A percentile compares a stretch with the other conserved stretches of the same genome.
phyloP scores from a whole-genome alignment of 768 basidiomycete species.

The Clitopilus passeckerianus region DNA sequence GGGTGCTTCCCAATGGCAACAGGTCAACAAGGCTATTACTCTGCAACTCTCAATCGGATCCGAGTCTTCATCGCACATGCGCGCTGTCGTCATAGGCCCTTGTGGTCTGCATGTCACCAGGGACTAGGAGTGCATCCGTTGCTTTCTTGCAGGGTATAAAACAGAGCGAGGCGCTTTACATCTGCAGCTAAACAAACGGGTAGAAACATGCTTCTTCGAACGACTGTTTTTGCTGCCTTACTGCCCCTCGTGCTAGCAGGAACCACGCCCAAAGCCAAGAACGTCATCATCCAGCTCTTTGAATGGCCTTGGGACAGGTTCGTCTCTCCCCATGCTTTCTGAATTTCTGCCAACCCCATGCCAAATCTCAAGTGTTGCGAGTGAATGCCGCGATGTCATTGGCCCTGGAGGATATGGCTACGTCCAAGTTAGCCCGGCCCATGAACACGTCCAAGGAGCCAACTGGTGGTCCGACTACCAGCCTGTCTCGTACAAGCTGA shows the following conservation, averaged over 20 bases:
- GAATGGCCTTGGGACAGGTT: slow-evolving; percentile 48
- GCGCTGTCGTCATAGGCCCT: background rate
- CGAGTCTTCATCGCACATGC: background rate
- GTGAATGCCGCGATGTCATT: slow-evolving; percentile 57
- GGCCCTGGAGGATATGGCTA: slow-evolving; percentile 62
- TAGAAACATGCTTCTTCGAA: background rate
- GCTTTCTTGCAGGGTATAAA: too few relatives aligned
- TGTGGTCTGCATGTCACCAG: background rate
- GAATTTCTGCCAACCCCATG: background rate
- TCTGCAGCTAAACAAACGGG: too few relatives aligned
- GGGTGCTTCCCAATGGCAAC: background rate
- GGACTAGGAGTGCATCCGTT: background rate
- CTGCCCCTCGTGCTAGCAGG: background rate
- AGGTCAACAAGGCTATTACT: background rate
- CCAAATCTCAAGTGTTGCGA: slow-evolving; percentile 34
- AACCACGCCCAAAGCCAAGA: slow-evolving; percentile 17
- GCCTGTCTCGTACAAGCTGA: slow-evolving; percentile 57
- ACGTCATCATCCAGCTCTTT: slow-evolving; percentile 63
- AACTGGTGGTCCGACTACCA: slow-evolving; percentile 75
- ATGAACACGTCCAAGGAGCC: slow-evolving; percentile 48
- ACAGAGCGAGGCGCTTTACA: too few relatives aligned
- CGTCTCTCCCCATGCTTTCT: background rate
- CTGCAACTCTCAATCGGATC: background rate
- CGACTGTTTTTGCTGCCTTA: background rate
- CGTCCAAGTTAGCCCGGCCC: slow-evolving; percentile 53